Base-by-base conservation (phyloP, 2,329 filamentous ascomycete genomes). In the Aspergillus quadrilineatus region DNA sequence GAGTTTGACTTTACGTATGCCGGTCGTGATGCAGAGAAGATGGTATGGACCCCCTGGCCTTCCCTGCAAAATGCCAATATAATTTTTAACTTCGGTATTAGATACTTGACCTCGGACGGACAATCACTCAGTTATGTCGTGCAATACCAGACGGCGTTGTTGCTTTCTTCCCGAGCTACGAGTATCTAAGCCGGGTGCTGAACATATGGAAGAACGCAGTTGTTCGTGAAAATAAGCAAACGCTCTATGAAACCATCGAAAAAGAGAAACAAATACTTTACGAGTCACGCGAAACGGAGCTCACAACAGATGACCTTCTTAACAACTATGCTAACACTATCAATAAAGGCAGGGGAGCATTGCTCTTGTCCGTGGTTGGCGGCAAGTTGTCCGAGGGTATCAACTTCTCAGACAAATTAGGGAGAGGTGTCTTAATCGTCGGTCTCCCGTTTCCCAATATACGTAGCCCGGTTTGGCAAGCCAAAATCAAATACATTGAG, bases 361-460 rank as follows among this genome's bases (percentile, higher is more conserved):
- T 97, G 0, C 82, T 99, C 0, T 83, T 99, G 28, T 92, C 91
- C 53, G 92, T 99, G 3, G 88, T 99, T 2, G 93, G 93, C 53
- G 94, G 94, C 12, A 96, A 93, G 64, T 88, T 99, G 76, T 96
- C 90, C 56, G 94, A 99, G 75, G 94, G 94, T 62, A 99, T 99
- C 77, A 99, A 99, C 75, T 99, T 99, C 77, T 93, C 90, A 0
- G 92, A 99, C 75, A 81, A 83, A 3, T 85, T 99, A 0, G 94
- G 94, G 1, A 87, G 94, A 28, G 93, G 90, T 53, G 92, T 99
- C 7, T 79, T 96, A 12, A 89, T 97, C n/a, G 85, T 97, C 12
- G 94, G 94, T 0, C 78, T 99, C 4, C 94, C 94, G 0, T 99
- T 95, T 65, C 92, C 94, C 0, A 99, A 97, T 65, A 86, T 92